These are phyloP conservation scores for Trichosporon asahii DNA, from an alignment of 1,284 basidiomycete species.

Conservation along the genomic window DNA sequence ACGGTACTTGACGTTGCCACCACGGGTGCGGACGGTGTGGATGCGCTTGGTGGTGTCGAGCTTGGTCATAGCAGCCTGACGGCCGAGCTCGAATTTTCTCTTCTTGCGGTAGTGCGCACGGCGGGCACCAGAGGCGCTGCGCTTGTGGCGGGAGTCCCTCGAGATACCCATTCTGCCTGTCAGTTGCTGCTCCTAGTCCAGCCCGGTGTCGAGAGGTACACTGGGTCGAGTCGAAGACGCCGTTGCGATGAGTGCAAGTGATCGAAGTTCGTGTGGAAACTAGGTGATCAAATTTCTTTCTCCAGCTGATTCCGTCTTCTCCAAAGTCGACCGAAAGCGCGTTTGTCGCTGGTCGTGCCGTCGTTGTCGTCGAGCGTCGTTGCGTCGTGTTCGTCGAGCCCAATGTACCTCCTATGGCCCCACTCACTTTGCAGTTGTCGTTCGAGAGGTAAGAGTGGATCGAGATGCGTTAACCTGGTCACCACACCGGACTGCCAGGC, in stretches of 20 bases:
- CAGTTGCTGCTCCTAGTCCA: background rate
- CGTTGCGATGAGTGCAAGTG: background rate
- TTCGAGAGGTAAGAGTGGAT: background rate
- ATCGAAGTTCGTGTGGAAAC: background rate
- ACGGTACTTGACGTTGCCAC: constrained; percentile 88
- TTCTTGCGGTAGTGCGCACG: constrained; percentile 91
- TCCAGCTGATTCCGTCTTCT: no score
- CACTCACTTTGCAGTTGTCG: background rate
- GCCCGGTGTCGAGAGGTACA: background rate
- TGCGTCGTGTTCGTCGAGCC: background rate
- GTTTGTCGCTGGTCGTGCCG: background rate
- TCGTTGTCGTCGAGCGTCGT: background rate
- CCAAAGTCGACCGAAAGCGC: background rate
- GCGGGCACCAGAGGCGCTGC: constrained; percentile 86
- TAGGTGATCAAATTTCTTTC: background rate
- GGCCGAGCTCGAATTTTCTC: constrained; percentile 97
- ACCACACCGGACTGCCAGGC: background rate
- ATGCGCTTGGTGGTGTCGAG: constrained; percentile 81
- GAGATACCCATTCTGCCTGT: constrained; percentile 67
- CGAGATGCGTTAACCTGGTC: background rate
- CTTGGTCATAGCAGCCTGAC: constrained; percentile 92
- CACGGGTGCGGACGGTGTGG: constrained; percentile 87
- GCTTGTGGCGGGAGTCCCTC: constrained; percentile 90
- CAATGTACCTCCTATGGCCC: background rate
- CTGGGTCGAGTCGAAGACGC: background rate